Base-by-base conservation (phyloP, 2,329 filamentous ascomycete genomes). In the Colletotrichum acutatum region DNA sequence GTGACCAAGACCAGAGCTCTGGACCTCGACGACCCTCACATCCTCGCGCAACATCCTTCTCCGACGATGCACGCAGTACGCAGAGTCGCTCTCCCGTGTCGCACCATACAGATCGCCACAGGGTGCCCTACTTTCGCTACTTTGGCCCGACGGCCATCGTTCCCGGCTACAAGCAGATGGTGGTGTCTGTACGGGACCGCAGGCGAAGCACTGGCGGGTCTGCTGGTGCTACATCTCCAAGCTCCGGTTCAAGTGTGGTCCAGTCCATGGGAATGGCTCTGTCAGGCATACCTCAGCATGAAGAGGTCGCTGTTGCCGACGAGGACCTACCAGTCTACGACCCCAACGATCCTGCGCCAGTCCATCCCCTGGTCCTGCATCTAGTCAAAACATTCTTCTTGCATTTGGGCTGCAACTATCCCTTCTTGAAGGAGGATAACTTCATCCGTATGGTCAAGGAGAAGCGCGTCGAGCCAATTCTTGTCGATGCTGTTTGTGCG, bases 81-180 rank as follows among this genome's bases (percentile, higher is more conserved):
- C 79, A 79, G 67, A 81, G 81, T 67, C 82, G 81, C 32, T 89
- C 87, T 26, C 86, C 87, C 1, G 77, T 83, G 12, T 82, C 86
- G 62, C 84, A 89, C 74, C 85, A 89, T 76, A 81, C 84, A 34
- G 86, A 89, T 80, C 86, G 89, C 74, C 86, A 93, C 78, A 89
- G 92, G 66, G 94, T 97, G 75, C 95, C 95, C 0, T 98, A 97
- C 80, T 97, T 97, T 78, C 88, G 95, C 73, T 97, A 97, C 82
- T 97, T 97, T 79, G 95, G 95, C 0, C 94, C 94, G 0, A 97
- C 95, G 1, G 95, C 95, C 74, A 97, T 97, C 78, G 94, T 97
- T 65, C 95, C 95, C 1, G 95, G 95, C 26, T 97, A 95, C 84
- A 97, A 97, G 82, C 94, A 97, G 81, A 97, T 97, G 94, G 94